phyloP scores from a whole-genome alignment of 805 yeast species.

The Barnettozyma siamensis region DNA sequence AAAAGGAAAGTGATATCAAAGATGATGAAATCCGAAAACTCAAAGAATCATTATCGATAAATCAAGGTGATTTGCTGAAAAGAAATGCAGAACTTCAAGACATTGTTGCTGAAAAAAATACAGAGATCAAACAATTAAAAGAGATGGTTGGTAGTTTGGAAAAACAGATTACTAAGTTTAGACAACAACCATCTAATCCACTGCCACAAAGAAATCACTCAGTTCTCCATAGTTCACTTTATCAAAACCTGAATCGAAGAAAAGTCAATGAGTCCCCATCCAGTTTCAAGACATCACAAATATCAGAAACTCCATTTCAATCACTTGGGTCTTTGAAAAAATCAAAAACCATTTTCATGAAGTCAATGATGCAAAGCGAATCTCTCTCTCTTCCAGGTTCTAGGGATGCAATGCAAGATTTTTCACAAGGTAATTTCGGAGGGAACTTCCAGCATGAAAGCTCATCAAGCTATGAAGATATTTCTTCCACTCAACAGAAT shows the following conservation, averaged over 20 bases:
- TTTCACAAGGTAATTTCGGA: too few relatives aligned
- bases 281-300: too few relatives aligned
- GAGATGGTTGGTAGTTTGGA: conserved; percentile 57
- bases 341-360: conserved; percentile 5
- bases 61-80: conserved; percentile 29
- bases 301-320: background rate
- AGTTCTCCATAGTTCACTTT: conserved; percentile 4
- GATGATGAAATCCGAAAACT: conserved; percentile 15
- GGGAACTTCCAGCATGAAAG: background rate
- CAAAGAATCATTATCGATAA: conserved; percentile 8
- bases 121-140: conserved; percentile 46
- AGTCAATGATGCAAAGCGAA: conserved; percentile 1
- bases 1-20: conserved; percentile 37
- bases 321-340: background rate
- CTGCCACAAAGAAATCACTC: background rate
- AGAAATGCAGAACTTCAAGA: conserved; percentile 49
- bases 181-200: background rate
- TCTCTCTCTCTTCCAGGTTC: too few relatives aligned
- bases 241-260: conserved; percentile 5
- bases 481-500: background rate
- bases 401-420: too few relatives aligned
- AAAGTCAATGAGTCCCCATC: background rate
- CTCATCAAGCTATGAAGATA: conserved; percentile 1
- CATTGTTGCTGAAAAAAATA: conserved; percentile 59
- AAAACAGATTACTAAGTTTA: conserved; percentile 14